These are phyloP conservation scores for Fusarium sp. DNA, from an alignment of 2,329 filamentous ascomycete genomes.

Conservation along the genomic window DNA sequence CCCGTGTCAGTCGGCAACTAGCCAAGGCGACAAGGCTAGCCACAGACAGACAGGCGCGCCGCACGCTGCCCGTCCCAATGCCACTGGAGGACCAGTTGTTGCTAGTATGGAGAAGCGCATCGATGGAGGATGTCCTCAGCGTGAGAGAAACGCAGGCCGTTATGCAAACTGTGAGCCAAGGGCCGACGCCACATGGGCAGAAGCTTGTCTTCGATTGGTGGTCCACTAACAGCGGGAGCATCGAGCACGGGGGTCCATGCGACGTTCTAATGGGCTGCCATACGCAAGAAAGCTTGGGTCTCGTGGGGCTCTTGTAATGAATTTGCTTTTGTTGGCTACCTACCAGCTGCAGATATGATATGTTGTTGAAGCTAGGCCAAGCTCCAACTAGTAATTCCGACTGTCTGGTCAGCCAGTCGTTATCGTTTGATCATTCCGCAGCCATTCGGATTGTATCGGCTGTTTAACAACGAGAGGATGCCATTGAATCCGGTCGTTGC, in stretches of 20 bases:
- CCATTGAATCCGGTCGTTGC: background rate
- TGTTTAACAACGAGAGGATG: slow-evolving; percentile 4
- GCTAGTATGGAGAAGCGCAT: slow-evolving; percentile 16
- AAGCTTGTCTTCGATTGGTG: slow-evolving; percentile 48
- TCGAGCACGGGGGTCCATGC: slow-evolving; percentile 50
- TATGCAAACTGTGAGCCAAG: slow-evolving; percentile 44
- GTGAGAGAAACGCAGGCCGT: slow-evolving; percentile 21
- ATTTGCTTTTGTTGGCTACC: slow-evolving; percentile 3
- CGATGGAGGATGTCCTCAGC: slow-evolving; percentile 16
- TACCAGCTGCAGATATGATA: background rate
- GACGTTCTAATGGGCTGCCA: slow-evolving; percentile 51
- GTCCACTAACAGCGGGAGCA: slow-evolving; percentile 51
- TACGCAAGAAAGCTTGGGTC: slow-evolving; percentile 21
- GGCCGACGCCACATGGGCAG: slow-evolving; percentile 47
- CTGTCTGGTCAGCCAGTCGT: slow-evolving; percentile 23
- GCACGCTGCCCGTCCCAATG: slow-evolving; percentile 36
- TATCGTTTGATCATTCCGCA: slow-evolving; percentile 3
- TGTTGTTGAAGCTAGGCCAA: slow-evolving; percentile 14
- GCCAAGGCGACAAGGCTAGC: slow-evolving; percentile 34
- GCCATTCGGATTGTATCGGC: slow-evolving; percentile 19
- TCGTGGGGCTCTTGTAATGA: slow-evolving; percentile 29
- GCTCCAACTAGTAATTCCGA: slow-evolving; percentile 33
- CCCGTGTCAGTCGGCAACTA: slow-evolving; percentile 11
- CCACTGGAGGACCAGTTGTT: slow-evolving; percentile 25
- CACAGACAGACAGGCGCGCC: slow-evolving; percentile 38